A percentile compares a stretch with the other conserved stretches of the same genome.
Conservation (phyloP, 805 yeast genomes). For the Pichia cephalocereana region DNA sequence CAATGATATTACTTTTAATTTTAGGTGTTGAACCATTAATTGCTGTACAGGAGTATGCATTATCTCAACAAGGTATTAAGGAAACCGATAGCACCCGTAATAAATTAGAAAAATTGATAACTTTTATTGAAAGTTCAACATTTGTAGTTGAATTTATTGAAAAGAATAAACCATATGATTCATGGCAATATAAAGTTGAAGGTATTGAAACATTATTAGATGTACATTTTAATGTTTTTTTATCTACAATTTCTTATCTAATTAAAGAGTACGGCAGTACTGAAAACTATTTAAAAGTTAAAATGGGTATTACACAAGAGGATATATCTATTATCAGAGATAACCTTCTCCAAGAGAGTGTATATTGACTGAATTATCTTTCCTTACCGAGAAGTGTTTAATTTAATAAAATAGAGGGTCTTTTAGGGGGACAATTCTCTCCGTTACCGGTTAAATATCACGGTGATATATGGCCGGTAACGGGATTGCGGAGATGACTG, state of each 20-base stretch:
- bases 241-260: slow-evolving; percentile 40
- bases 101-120: not conserved
- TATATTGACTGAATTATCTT: no score
- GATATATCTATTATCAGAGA: slow-evolving; percentile 23
- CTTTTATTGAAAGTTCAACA: not conserved
- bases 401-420: no score
- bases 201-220: slow-evolving; percentile 68
- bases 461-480: no score
- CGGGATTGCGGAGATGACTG: no score
- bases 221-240: not conserved
- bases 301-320: slow-evolving; percentile 33
- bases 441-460: no score
- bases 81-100: not conserved
- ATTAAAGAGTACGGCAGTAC: slow-evolving; percentile 46
- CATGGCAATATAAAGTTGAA: slow-evolving; percentile 36
- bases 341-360: not conserved
- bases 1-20: slow-evolving; percentile 55
- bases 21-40: slow-evolving; percentile 58
- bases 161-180: slow-evolving; percentile 7
- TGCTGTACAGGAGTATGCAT: slow-evolving; percentile 67
- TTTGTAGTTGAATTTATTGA: not conserved
- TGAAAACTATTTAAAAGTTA: slow-evolving; percentile 33
- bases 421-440: no score
- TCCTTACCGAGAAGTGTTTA: no score
- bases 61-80: slow-evolving; percentile 55